Conservation (phyloP, 371 early-diverging fungal species). For the Mortierella sp. region DNA sequence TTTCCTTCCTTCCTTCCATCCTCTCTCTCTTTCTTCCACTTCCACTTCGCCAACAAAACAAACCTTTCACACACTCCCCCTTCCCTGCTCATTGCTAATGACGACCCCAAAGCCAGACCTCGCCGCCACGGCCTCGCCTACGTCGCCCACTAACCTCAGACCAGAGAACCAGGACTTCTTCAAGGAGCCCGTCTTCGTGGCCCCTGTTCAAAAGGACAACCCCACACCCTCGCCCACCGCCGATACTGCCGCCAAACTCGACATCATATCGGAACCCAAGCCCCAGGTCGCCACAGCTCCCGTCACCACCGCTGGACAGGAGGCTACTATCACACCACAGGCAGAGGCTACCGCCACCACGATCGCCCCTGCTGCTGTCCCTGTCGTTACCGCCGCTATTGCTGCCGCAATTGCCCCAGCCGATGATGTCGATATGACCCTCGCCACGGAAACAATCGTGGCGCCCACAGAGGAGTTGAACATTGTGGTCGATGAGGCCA, state of each 20-base stretch:
- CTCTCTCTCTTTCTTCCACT: not conserved
- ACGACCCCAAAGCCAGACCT: constrained; percentile 25
- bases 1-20: not conserved
- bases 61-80: not conserved
- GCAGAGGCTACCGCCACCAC: not conserved
- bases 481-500: not conserved
- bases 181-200: constrained; percentile 23
- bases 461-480: not conserved
- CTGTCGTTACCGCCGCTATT: not conserved
- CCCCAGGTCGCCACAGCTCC: not conserved
- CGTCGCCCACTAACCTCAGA: constrained; percentile 29
- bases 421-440: not conserved
- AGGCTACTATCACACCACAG: not conserved
- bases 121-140: constrained; percentile 22
- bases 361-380: constrained; percentile 7
- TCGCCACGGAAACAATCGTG: not conserved
- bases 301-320: constrained; percentile 6
- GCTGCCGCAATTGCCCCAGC: constrained; percentile 1
- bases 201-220: not conserved
- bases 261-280: constrained; percentile 17
- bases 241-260: constrained; percentile 27
- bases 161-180: constrained; percentile 36
- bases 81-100: constrained; percentile 19
- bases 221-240: constrained; percentile 15
- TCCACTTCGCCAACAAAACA: not conserved